Evolutionary conservation across 1,284 basidiomycete genomes (phyloP).

Genomic region (Cryptococcus wingfieldii): DNA sequence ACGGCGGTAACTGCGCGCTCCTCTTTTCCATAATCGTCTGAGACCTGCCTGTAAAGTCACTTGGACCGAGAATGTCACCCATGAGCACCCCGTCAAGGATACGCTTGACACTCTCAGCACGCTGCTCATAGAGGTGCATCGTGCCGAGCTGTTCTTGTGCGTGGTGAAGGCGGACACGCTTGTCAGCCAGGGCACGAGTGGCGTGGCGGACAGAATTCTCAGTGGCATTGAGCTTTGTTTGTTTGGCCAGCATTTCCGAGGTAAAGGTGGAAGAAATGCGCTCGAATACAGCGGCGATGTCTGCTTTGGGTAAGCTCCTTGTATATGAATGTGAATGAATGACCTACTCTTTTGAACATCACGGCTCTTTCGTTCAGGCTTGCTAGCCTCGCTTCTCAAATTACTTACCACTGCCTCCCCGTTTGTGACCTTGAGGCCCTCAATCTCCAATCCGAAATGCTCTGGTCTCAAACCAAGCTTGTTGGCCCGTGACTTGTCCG

Average conservation of each 20-base stretch:
- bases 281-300: constrained; percentile 80
- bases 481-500: constrained; percentile 86
- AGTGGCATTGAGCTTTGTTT: constrained; percentile 76
- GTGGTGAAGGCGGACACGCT: constrained; percentile 72
- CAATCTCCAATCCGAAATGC: constrained; percentile 89
- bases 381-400: constrained; percentile 63
- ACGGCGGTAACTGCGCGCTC: constrained; percentile 49
- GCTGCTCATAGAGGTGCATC: constrained; percentile 70
- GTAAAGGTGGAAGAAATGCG: constrained; percentile 72
- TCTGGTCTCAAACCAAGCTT: constrained; percentile 87
- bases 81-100: constrained; percentile 53
- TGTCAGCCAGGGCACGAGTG: constrained; percentile 82
- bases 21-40: constrained; percentile 52
- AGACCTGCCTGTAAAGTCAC: constrained; percentile 85
- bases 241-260: constrained; percentile 77
- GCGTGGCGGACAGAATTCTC: constrained; percentile 82
- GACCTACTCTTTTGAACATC: constrained; percentile 76
- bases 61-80: not conserved
- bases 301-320: constrained; percentile 48
- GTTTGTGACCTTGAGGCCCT: constrained; percentile 57
- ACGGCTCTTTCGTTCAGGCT: constrained; percentile 77
- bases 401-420: constrained; percentile 70
- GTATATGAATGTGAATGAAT: constrained; percentile 1
- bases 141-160: constrained; percentile 69
- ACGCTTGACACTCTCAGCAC: constrained; percentile 72